A percentile compares a stretch with the other conserved stretches of the same genome.
Evolutionary conservation across 352 stramenopile species (phyloP).

Genomic region (Phytophthora palmivora): DNA sequence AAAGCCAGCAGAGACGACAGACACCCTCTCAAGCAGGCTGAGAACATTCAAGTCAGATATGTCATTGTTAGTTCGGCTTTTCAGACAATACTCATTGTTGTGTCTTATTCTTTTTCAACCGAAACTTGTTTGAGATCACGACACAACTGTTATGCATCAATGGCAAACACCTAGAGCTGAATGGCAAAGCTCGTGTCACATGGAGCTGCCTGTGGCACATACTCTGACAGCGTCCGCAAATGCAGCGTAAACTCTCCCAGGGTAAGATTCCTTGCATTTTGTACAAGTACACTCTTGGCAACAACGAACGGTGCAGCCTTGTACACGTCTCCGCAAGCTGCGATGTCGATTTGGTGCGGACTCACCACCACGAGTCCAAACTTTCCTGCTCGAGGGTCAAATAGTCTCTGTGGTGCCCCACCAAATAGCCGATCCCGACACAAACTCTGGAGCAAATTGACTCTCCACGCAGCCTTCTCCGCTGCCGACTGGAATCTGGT

Average conservation of each 20-base stretch:
- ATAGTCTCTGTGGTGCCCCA: conserved; percentile 47
- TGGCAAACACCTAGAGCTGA: conserved; percentile 37
- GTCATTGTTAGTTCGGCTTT: neutral
- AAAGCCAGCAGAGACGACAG: conserved; percentile 45
- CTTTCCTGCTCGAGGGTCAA: conserved; percentile 42
- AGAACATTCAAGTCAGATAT: conserved; percentile 24
- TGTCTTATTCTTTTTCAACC: no score
- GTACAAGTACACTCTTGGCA: conserved; percentile 65
- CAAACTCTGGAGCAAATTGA: conserved; percentile 61
- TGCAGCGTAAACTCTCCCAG: conserved; percentile 68
- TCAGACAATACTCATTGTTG: no score
- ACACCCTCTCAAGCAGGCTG: conserved; percentile 37
- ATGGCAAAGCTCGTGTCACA: conserved; percentile 66
- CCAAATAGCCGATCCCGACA: conserved; percentile 67
- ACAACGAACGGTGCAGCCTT: conserved; percentile 67
- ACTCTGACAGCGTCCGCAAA: conserved; percentile 59
- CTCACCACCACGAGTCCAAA: conserved; percentile 72
- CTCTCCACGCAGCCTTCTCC: conserved; percentile 64
- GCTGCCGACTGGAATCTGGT: conserved; percentile 56
- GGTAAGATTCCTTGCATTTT: conserved; percentile 52
- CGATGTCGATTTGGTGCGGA: conserved; percentile 62
- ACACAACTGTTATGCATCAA: no score
- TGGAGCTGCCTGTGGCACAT: conserved; percentile 57
- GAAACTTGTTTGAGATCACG: no score
- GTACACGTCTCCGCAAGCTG: conserved; percentile 56